These are phyloP conservation scores for Fusarium liriodendri DNA, from an alignment of 2,329 filamentous ascomycete species.

Conservation along the genomic window DNA sequence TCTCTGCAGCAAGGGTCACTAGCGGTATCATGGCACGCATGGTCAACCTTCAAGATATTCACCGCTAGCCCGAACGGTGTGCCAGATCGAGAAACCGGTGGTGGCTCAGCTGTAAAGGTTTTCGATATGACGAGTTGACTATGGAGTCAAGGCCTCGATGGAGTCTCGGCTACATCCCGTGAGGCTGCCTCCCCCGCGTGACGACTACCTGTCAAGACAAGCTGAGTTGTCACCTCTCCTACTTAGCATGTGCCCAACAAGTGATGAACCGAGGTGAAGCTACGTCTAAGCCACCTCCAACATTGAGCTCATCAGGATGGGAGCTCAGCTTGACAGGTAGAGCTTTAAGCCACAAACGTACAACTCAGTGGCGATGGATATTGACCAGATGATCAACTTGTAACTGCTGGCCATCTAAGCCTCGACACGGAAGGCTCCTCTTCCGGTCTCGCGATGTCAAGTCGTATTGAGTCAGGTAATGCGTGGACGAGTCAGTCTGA, in stretches of 20 bases:
- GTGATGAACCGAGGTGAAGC: neutral
- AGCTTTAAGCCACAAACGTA: neutral
- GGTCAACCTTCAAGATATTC: neutral
- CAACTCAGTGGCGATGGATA: neutral
- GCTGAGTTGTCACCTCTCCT: neutral
- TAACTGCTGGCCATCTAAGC: neutral
- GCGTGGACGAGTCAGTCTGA: neutral
- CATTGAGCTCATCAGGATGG: neutral
- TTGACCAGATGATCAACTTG: neutral
- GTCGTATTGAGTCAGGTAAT: neutral
- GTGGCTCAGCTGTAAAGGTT: neutral
- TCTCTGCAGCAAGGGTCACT: constrained; percentile 30
- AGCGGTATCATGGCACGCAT: neutral
- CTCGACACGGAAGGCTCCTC: neutral
- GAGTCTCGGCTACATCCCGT: neutral
- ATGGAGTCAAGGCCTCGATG: neutral
- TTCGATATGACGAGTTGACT: neutral
- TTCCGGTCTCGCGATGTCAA: neutral
- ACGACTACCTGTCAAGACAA: neutral
- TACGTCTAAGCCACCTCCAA: neutral
- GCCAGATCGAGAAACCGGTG: neutral
- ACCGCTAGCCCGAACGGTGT: neutral
- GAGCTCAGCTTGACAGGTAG: neutral
- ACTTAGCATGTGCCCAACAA: neutral
- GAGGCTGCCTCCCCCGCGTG: neutral